These are phyloP conservation scores for Circinella umbellata DNA, from an alignment of 371 early-diverging fungal species.

Conservation along the genomic window DNA sequence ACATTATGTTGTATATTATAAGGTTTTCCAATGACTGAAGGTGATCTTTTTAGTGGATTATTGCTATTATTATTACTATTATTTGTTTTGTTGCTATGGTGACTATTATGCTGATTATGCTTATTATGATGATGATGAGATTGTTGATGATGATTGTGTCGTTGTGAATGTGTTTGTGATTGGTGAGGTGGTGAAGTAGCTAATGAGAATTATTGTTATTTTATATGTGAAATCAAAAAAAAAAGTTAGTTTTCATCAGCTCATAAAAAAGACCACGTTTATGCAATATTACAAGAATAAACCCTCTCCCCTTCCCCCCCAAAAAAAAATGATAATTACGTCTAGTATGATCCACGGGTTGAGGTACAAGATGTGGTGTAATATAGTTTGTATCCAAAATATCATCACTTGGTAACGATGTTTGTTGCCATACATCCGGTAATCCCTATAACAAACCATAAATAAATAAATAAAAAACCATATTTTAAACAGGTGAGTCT, in stretches of 20 bases:
- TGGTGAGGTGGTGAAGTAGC: too few species aligned
- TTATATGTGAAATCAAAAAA: too few species aligned
- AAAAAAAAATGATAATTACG: slow-evolving; percentile 9
- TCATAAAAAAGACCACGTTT: background rate
- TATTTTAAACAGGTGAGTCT: too few species aligned
- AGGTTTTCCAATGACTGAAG: slow-evolving; percentile 59
- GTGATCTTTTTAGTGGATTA: slow-evolving; percentile 15
- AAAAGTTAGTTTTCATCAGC: too few species aligned
- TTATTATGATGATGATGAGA: background rate
- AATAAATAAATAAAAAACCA: background rate
- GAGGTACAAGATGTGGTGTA: slow-evolving; percentile 67
- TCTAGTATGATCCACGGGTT: slow-evolving; percentile 27
- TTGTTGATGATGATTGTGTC: background rate
- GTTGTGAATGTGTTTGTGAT: too few species aligned
- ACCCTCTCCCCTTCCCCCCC: too few species aligned
- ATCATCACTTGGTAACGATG: slow-evolving; percentile 66
- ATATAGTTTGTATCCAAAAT: slow-evolving; percentile 67
- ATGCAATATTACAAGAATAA: too few species aligned
- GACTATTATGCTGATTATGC: background rate
- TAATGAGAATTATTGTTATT: background rate
- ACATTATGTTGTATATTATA: slow-evolving; percentile 68
- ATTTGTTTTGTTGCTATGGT: background rate
- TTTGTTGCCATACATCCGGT: slow-evolving; percentile 70
- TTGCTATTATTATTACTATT: background rate
- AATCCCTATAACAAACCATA: slow-evolving; percentile 44